These are phyloP conservation scores for Pichia exigua DNA, from an alignment of 805 yeast species.

Conservation along the genomic window DNA sequence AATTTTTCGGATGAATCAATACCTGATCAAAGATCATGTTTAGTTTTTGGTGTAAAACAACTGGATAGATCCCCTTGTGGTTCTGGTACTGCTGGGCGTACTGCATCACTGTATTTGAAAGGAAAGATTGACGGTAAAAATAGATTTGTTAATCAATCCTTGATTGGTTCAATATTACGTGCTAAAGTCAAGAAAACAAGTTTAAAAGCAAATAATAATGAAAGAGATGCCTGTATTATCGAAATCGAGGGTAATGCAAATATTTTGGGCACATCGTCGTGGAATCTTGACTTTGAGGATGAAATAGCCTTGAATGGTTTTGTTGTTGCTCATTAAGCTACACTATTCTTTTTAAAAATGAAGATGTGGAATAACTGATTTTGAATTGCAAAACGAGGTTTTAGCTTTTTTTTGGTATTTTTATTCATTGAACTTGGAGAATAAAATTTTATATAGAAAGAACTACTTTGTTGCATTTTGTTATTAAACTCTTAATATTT, in stretches of 20 bases:
- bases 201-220: slow-evolving; percentile 14
- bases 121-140: slow-evolving; percentile 4
- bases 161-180: slow-evolving; percentile 19
- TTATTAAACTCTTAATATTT: no score
- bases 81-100: slow-evolving; percentile 24
- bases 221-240: slow-evolving; percentile 17
- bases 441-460: no score
- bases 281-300: slow-evolving; percentile 20
- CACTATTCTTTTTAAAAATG: no score
- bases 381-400: no score
- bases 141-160: slow-evolving; percentile 19
- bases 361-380: no score
- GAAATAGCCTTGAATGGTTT: slow-evolving; percentile 17
- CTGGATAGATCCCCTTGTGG: slow-evolving; percentile 26
- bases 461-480: no score
- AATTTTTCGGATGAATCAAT: slow-evolving; percentile 10
- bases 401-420: no score
- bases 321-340: slow-evolving; percentile 12
- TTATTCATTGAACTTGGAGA: no score
- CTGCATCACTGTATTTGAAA: slow-evolving; percentile 17
- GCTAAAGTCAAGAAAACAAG: slow-evolving; percentile 15
- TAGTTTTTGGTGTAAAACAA: slow-evolving; percentile 21
- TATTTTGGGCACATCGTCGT: slow-evolving; percentile 18
- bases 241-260: slow-evolving; percentile 22
- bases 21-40: slow-evolving; percentile 16